Percentiles rank a stretch among this genome's conserved stretches.
phyloP scores from a whole-genome alignment of 768 basidiomycete genomes.

The Mycena rebaudengoi region DNA sequence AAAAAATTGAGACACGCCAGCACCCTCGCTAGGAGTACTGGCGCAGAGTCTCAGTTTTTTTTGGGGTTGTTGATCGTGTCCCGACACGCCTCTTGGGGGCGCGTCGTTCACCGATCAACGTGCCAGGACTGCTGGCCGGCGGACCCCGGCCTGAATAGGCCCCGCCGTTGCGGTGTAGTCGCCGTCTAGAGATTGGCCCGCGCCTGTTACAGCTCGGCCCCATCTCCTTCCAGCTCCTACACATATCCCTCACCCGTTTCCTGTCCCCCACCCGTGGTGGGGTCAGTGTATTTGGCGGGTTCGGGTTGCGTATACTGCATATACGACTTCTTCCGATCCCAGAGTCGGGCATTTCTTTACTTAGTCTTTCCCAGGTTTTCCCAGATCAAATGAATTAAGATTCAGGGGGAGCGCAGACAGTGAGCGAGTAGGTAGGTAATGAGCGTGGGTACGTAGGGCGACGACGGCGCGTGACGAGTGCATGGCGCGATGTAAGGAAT shows the following conservation, averaged over 20 bases:
- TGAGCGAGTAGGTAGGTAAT: too few species aligned
- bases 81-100: slow-evolving; percentile 2
- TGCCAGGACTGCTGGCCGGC: slow-evolving; percentile 20
- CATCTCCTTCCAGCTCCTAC: not conserved
- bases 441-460: too few species aligned
- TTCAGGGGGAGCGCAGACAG: too few species aligned
- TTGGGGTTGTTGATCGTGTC: not conserved
- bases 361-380: too few species aligned
- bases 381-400: too few species aligned
- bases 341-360: not conserved
- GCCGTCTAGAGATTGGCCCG: not conserved
- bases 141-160: slow-evolving; percentile 10
- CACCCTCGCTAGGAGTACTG: slow-evolving; percentile 2
- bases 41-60: not conserved
- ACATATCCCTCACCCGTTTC: slow-evolving; percentile 10
- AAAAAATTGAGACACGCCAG: slow-evolving; percentile 8
- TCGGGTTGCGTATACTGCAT: slow-evolving; percentile 3
- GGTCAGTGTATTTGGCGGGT: slow-evolving; percentile 13
- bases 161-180: slow-evolving; percentile 6
- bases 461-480: too few species aligned
- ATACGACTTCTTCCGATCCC: slow-evolving; percentile 9
- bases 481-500: too few species aligned
- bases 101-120: not conserved
- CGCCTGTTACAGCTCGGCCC: not conserved
- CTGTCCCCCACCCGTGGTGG: not conserved